These are phyloP conservation scores for Leishmania turanica DNA, from an alignment of 208 protist genomes.

Conservation along the genomic window DNA sequence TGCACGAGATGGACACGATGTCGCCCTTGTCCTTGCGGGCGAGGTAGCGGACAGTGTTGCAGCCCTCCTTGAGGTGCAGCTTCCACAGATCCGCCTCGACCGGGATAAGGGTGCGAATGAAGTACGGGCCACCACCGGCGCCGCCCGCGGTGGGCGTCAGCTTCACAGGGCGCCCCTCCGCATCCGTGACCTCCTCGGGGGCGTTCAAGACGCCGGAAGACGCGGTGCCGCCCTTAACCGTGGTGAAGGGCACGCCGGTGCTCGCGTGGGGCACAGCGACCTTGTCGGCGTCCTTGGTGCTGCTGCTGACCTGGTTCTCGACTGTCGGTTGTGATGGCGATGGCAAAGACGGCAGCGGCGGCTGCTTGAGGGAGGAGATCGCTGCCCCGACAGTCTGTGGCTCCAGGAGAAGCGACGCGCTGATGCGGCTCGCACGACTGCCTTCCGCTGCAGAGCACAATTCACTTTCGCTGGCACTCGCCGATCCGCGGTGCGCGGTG, in stretches of 20 bases:
- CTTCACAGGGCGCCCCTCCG: neutral
- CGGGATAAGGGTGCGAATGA: slow-evolving; percentile 79
- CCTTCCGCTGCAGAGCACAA: neutral
- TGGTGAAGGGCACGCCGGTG: neutral
- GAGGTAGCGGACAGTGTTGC: slow-evolving; percentile 93
- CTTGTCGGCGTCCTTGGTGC: slow-evolving; percentile 29
- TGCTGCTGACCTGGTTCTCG: neutral
- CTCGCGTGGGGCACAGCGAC: slow-evolving; percentile 5
- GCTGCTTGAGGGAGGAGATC: neutral
- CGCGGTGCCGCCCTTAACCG: neutral
- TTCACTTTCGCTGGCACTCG: neutral
- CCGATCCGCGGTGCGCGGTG: neutral
- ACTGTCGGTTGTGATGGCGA: neutral
- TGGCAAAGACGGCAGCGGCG: neutral
- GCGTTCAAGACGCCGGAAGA: neutral
- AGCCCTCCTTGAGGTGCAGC: slow-evolving; percentile 87
- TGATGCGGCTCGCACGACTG: neutral
- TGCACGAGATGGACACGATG: slow-evolving; percentile 74
- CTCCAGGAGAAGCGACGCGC: neutral
- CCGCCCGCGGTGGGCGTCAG: neutral
- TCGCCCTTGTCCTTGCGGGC: slow-evolving; percentile 72
- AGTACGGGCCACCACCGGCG: slow-evolving; percentile 35
- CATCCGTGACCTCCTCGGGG: slow-evolving; percentile 11
- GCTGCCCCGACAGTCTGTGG: neutral
- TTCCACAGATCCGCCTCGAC: slow-evolving; percentile 88